Percentiles rank a stretch among this genome's conserved stretches.
phyloP scores from a whole-genome alignment of 176 grass and related monocot genomes.

The Musa schizocarpa region DNA sequence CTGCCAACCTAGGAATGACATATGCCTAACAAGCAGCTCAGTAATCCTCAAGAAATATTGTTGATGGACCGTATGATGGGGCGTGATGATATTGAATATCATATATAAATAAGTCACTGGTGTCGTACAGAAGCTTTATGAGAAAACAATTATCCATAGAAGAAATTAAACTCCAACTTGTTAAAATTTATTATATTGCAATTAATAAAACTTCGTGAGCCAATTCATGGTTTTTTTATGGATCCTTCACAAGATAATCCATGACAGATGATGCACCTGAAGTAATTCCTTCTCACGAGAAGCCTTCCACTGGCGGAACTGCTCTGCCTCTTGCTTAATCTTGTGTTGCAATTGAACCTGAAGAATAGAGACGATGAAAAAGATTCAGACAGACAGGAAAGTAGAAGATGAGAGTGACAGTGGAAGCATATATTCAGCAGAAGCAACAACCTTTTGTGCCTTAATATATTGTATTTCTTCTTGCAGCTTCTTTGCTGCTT shows the following conservation, averaged over 20 bases:
- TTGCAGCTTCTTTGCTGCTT: slow-evolving; percentile 94
- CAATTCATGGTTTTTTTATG: not conserved
- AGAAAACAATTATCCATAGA: too few relatives aligned
- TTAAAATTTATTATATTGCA: too few relatives aligned
- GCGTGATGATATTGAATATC: too few relatives aligned
- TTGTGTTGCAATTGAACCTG: slow-evolving; percentile 95
- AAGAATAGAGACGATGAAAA: not conserved
- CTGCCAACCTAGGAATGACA: too few relatives aligned
- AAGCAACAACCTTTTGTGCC: slow-evolving; percentile 63
- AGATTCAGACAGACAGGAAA: not conserved
- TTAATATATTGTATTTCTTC: slow-evolving; percentile 99
- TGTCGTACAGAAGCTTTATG: too few relatives aligned
- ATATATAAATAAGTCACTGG: too few relatives aligned
- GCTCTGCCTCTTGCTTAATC: slow-evolving; percentile 98
- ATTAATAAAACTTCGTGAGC: too few relatives aligned
- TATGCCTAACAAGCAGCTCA: too few relatives aligned
- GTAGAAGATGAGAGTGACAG: not conserved
- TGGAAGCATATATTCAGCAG: not conserved
- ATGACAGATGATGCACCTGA: slow-evolving; percentile 44
- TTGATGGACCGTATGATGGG: too few relatives aligned
- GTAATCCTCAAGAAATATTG: too few relatives aligned
- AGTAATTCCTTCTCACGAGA: slow-evolving; percentile 94
- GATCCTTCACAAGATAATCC: slow-evolving; percentile 3
- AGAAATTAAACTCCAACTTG: too few relatives aligned
- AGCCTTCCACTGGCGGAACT: slow-evolving; percentile 93